phyloP scores from a whole-genome alignment of 345 rosid species.

The Triadica sebifera region DNA sequence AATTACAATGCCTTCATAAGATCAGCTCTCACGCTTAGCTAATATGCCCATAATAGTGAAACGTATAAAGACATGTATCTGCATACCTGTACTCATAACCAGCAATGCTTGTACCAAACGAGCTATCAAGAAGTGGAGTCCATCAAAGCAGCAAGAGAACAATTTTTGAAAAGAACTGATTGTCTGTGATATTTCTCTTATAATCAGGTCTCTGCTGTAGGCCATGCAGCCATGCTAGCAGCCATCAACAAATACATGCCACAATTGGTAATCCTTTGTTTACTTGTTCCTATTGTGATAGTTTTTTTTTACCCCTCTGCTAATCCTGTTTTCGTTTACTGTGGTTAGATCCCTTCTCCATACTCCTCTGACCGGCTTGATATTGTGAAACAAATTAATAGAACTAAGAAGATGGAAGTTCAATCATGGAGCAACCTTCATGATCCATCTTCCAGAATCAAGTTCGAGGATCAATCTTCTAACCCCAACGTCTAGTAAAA shows the following conservation, averaged over 20 bases:
- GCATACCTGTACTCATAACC: too few species aligned
- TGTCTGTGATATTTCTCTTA: neutral
- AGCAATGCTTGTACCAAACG: too few species aligned
- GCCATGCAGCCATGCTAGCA: conserved; percentile 63
- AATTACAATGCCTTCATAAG: too few species aligned
- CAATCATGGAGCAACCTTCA: conserved; percentile 43
- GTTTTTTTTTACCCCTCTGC: conserved; percentile 1
- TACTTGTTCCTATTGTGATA: neutral
- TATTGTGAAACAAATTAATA: conserved; percentile 48
- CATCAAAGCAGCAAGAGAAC: neutral
- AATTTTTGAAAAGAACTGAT: conserved; percentile 4
- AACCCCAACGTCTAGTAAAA: conserved; percentile 1
- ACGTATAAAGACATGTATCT: too few species aligned
- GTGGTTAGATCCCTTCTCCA: conserved; percentile 63
- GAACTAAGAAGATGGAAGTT: conserved; percentile 57
- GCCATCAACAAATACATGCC: conserved; percentile 55
- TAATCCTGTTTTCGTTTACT: conserved; percentile 15
- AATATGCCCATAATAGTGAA: too few species aligned
- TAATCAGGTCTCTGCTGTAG: conserved; percentile 53
- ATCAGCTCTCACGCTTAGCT: too few species aligned
- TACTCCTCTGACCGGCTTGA: conserved; percentile 52
- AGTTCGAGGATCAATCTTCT: conserved; percentile 13
- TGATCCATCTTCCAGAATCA: conserved; percentile 32
- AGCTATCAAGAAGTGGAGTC: neutral
- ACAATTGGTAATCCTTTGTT: conserved; percentile 41